Percentiles rank a stretch among this genome's conserved stretches.
These are phyloP conservation scores for Zygnema circumcarinatum DNA, from an alignment of 139 green algal species.

Conservation along the genomic window DNA sequence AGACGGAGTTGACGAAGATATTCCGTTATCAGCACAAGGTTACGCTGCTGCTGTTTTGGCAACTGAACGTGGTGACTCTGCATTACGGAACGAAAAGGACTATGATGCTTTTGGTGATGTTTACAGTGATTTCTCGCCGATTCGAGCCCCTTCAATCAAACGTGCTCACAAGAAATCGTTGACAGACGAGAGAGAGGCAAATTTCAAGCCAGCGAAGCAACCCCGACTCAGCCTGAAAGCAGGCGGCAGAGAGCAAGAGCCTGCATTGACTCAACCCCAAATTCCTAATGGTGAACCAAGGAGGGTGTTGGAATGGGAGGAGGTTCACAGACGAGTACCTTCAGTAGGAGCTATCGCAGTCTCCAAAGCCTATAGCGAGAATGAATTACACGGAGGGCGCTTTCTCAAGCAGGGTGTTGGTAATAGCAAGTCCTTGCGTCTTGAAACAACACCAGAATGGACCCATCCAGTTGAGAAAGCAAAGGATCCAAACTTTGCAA, in stretches of 20 bases:
- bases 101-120: not conserved
- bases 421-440: not conserved
- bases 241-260: not conserved
- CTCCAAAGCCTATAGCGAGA: not conserved
- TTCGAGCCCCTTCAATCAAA: not conserved
- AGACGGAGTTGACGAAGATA: not conserved
- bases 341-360: not conserved
- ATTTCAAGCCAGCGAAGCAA: not conserved
- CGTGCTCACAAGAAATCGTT: not conserved
- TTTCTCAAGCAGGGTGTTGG: not conserved
- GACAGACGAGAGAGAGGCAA: not conserved
- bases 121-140: not conserved
- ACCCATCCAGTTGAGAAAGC: no score
- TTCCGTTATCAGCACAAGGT: not conserved
- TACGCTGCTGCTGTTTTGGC: slow-evolving; percentile 1
- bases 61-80: slow-evolving; percentile 3
- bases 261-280: not conserved
- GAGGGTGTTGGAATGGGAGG: not conserved
- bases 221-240: not conserved
- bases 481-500: no score
- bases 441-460: no score
- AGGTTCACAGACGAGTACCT: not conserved
- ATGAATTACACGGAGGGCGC: not conserved
- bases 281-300: not conserved
- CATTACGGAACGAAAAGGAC: not conserved